Percentiles rank a stretch among this genome's conserved stretches.
These are phyloP conservation scores for Drechslerella dactyloides DNA, from an alignment of 2,329 filamentous ascomycete genomes.

Conservation along the genomic window DNA sequence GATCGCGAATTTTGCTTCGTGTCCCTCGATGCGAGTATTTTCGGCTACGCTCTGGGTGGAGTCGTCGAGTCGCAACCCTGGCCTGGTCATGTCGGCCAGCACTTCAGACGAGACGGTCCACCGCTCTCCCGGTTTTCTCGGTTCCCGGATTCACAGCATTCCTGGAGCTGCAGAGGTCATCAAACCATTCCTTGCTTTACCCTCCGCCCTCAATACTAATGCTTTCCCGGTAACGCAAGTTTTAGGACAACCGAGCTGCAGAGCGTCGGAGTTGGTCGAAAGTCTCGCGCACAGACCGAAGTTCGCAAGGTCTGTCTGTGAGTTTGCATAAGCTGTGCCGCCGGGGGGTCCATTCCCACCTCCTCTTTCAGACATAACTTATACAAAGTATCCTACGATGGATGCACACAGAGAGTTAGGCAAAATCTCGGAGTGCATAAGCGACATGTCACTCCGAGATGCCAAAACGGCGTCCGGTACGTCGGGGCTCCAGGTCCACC, in stretches of 20 bases:
- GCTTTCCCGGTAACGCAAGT: too few relatives aligned
- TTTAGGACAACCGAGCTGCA: neutral
- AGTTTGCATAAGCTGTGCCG: too few relatives aligned
- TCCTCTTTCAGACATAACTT: constrained; percentile 7
- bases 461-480: constrained; percentile 25
- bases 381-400: too few relatives aligned
- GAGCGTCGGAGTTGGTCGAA: constrained; percentile 10
- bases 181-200: too few relatives aligned
- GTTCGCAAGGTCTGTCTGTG: too few relatives aligned
- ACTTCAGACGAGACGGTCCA: constrained; percentile 6
- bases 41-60: too few relatives aligned
- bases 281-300: constrained; percentile 30
- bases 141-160: too few relatives aligned
- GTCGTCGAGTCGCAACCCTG: too few relatives aligned
- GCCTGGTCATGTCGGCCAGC: neutral
- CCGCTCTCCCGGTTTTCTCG: too few relatives aligned
- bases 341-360: constrained; percentile 12
- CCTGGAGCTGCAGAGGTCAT: neutral
- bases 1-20: too few relatives aligned
- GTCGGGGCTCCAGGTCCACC: constrained; percentile 11
- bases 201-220: neutral
- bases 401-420: constrained; percentile 18
- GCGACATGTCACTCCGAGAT: constrained; percentile 48
- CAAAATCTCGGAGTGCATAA: constrained; percentile 47
- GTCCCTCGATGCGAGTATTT: too few relatives aligned